Conservation (phyloP, 1,284 basidiomycete genomes). For the Apiotrichum mycotoxinovorans region DNA sequence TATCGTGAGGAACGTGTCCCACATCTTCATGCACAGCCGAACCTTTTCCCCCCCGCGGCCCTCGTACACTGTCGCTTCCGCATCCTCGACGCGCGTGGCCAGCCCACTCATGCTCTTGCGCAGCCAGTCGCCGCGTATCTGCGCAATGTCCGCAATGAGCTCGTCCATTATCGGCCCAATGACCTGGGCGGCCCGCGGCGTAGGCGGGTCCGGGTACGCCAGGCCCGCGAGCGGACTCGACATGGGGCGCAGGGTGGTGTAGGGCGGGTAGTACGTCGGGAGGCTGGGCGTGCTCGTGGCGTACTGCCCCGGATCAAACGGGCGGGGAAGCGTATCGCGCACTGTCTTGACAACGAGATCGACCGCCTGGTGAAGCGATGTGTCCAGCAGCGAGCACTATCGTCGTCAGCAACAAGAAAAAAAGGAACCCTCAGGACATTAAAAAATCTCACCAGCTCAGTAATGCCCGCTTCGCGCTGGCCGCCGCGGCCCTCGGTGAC, state of each 20-base stretch:
- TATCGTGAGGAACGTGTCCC: constrained; percentile 37
- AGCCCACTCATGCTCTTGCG: constrained; percentile 24
- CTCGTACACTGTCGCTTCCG: constrained; percentile 36
- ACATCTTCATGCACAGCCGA: constrained; percentile 26
- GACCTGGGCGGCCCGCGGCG: constrained; percentile 29
- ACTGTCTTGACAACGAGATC: constrained; percentile 37
- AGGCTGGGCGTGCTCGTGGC: constrained; percentile 32
- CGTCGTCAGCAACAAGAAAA: neutral
- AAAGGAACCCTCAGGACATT: neutral
- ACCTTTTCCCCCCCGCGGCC: constrained; percentile 39
- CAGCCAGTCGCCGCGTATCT: constrained; percentile 38
- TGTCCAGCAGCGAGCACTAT: constrained; percentile 41
- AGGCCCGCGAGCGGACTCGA: constrained; percentile 22
- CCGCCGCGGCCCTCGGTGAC: constrained; percentile 39
- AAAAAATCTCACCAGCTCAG: constrained; percentile 35
- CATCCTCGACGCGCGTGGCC: constrained; percentile 32
- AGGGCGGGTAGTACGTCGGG: constrained; percentile 31
- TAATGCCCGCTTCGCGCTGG: constrained; percentile 42
- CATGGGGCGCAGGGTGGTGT: constrained; percentile 28
- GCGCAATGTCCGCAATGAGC: constrained; percentile 25
- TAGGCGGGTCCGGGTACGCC: constrained; percentile 20
- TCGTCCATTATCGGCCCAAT: constrained; percentile 29
- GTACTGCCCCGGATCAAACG: constrained; percentile 12
- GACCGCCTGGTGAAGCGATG: constrained; percentile 34
- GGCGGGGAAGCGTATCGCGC: constrained; percentile 13